Base-by-base conservation (phyloP, 2,329 filamentous ascomycete genomes). In the Pseudocercospora macadamiae region DNA sequence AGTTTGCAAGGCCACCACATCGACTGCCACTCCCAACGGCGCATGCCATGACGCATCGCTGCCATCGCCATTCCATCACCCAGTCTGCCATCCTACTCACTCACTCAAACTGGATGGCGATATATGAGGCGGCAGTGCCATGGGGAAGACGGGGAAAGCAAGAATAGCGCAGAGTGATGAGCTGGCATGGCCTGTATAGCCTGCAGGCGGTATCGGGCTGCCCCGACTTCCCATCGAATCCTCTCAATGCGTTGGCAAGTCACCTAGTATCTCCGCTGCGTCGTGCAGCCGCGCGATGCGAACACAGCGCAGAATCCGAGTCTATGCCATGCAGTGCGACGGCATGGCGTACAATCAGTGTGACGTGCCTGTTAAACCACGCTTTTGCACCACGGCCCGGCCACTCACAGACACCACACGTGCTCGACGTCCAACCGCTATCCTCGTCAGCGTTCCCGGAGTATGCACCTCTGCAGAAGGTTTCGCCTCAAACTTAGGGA, bases 171-270 rank as follows among this genome's bases (percentile, higher is more conserved):
- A 56, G 44, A 34, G 37, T 51, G 59, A 62, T 62, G 62, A 62
- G 62, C 62, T 64, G 62, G 62, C 62, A 64, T 56, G 45, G 48
- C 59, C 55, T 55, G 61, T 32, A 59, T 36, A 47, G 7, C 55
- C 30, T 21, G 56, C 51, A 18, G 48, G 23, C 34, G 34, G 19
- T 25, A 26, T 45, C 42, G 42, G 42, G 42, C 42, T 23, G 42
- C 19, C 4, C 42, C 19, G 18, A 36, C 19, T 14, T 26, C 32
- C 44, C 42, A 39, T 49, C 49, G 49, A 53, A 48, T 58, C 55
- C 55, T 42, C 55, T 28, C 51, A 28, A 49, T 59, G 56, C 56
- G 56, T 16, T 59, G 56, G 56, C 56, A 59, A 49, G 26, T 48
- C 28, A 28, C 36, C 28, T 18, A 28, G 28, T 52, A 45, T 30